Evolutionary conservation across 1,139 yeast genomes (phyloP).

Genomic region (Sugiyamaella castrensis): DNA sequence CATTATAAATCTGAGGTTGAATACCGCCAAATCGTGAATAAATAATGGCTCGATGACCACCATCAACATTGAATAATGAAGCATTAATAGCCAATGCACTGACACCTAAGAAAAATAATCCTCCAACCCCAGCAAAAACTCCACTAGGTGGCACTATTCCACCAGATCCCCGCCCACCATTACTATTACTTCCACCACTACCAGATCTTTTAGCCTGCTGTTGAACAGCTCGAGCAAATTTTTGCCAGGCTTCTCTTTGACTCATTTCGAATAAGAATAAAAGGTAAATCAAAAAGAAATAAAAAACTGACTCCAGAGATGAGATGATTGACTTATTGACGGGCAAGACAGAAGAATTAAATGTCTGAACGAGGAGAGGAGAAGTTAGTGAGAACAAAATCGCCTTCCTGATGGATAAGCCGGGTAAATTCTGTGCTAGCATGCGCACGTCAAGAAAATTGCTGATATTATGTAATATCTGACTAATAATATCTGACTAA

Average conservation of each 20-base stretch:
- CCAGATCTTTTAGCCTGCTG: constrained; percentile 54
- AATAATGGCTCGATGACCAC: constrained; percentile 97
- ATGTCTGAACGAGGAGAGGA: too few species aligned
- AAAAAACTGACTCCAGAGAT: background rate
- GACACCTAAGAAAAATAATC: constrained; percentile 69
- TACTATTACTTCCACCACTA: constrained; percentile 11
- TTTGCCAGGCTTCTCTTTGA: constrained; percentile 49
- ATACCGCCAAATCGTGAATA: constrained; percentile 89
- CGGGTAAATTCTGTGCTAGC: too few species aligned
- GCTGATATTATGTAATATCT: too few species aligned
- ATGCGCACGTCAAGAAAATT: too few species aligned
- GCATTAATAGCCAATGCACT: constrained; percentile 64
- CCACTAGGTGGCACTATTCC: constrained; percentile 40
- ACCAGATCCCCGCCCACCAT: constrained; percentile 29
- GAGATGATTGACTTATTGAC: too few species aligned
- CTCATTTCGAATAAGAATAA: constrained; percentile 19
- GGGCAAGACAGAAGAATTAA: too few species aligned
- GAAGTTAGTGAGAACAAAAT: too few species aligned
- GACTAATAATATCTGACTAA: too few species aligned
- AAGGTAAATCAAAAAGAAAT: too few species aligned
- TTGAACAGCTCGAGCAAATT: constrained; percentile 60
- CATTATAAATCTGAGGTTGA: constrained; percentile 77
- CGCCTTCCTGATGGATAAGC: too few species aligned
- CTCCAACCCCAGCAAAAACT: constrained; percentile 68
- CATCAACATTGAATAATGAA: constrained; percentile 91